phyloP scores from a whole-genome alignment of 371 early-diverging fungal genomes.

The Mortierella sp. region DNA sequence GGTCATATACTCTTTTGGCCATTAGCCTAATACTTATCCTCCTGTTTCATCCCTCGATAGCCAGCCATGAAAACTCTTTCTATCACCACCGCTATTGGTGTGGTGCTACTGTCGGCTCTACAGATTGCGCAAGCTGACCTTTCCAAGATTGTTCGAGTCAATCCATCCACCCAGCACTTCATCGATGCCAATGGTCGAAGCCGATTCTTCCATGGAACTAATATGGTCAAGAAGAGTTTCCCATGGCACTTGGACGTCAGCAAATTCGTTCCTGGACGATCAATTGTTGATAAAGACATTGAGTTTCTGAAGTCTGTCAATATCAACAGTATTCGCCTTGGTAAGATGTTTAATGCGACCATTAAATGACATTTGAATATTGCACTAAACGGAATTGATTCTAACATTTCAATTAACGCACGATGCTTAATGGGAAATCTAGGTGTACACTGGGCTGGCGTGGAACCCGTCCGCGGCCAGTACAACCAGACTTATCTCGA shows the following conservation, averaged over 20 bases:
- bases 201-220: slow-evolving; percentile 63
- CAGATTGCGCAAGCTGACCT: slow-evolving; percentile 34
- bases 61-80: slow-evolving; percentile 35
- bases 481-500: slow-evolving; percentile 66
- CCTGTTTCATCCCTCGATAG: background rate
- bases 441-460: slow-evolving; percentile 69
- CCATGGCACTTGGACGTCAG: slow-evolving; percentile 58
- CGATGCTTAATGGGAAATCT: background rate
- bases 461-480: slow-evolving; percentile 67
- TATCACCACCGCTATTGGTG: slow-evolving; percentile 26
- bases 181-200: slow-evolving; percentile 56
- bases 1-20: background rate
- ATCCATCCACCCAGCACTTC: slow-evolving; percentile 53
- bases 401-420: background rate
- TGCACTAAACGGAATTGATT: too few species aligned
- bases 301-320: slow-evolving; percentile 59
- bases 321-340: slow-evolving; percentile 64
- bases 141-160: slow-evolving; percentile 56
- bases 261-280: slow-evolving; percentile 57
- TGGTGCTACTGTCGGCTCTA: slow-evolving; percentile 14
- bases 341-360: too few species aligned
- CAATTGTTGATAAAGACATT: slow-evolving; percentile 66
- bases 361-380: too few species aligned
- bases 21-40: background rate
- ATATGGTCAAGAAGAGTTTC: slow-evolving; percentile 59